Percentiles rank a stretch among this genome's conserved stretches.
Conservation (phyloP, 306 rosid species). For the Vigna hirtella region DNA sequence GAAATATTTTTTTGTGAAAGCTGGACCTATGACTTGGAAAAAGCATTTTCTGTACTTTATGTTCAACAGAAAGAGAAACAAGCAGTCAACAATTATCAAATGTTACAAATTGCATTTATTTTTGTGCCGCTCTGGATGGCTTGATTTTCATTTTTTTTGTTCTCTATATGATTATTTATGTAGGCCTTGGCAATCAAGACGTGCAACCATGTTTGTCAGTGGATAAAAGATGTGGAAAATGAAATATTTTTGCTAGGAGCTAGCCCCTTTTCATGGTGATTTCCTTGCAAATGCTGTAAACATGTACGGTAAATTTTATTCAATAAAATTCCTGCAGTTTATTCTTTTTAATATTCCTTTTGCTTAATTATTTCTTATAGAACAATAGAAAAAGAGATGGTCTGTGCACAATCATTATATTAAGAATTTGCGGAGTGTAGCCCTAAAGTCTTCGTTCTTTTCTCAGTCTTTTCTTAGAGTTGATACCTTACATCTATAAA, state of each 20-base stretch:
- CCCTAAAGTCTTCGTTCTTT: conserved; percentile 3
- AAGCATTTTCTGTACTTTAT: background rate
- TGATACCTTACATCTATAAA: background rate
- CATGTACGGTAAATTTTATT: conserved; percentile 60
- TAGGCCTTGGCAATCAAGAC: conserved; percentile 94
- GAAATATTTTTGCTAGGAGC: conserved; percentile 98
- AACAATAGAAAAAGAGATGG: background rate
- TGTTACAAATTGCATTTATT: conserved; percentile 10
- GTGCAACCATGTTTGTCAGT: conserved; percentile 96
- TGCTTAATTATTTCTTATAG: background rate
- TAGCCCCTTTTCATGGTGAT: conserved; percentile 99
- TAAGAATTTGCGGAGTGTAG: conserved; percentile 6
- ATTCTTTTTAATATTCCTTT: background rate
- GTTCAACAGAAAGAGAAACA: background rate
- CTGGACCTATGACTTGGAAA: conserved; percentile 7
- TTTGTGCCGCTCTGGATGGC: conserved; percentile 6
- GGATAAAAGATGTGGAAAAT: conserved; percentile 96
- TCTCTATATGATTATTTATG: conserved; percentile 44
- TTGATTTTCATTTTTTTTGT: conserved; percentile 38
- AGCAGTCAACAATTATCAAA: conserved; percentile 3
- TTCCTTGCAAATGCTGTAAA: conserved; percentile 51
- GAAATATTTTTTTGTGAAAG: background rate
- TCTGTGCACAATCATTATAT: conserved; percentile 19
- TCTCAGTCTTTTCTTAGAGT: background rate
- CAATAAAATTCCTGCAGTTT: conserved; percentile 45